phyloP scores from a whole-genome alignment of 257 asterid species.

The Linaria vulgaris region DNA sequence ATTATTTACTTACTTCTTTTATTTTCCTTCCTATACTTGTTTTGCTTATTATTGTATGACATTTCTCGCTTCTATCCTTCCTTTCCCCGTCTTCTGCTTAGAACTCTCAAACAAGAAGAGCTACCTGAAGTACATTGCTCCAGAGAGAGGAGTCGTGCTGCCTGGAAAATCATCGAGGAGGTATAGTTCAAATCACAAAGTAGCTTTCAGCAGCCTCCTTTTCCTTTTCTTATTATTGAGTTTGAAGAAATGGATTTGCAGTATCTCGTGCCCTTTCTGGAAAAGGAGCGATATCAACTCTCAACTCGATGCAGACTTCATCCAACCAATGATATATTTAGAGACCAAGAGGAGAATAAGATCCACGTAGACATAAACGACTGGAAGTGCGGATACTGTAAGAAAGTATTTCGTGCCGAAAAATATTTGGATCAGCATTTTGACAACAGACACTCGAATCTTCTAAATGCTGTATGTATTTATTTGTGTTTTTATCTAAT shows the following conservation, averaged over 20 bases:
- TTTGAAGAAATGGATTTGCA: slow-evolving; percentile 38
- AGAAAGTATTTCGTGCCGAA: slow-evolving; percentile 81
- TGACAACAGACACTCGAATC: slow-evolving; percentile 87
- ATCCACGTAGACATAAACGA: slow-evolving; percentile 75
- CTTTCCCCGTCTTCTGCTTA: slow-evolving; percentile 25
- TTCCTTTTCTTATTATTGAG: slow-evolving; percentile 6
- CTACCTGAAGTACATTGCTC: slow-evolving; percentile 84
- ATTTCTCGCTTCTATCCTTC: no score
- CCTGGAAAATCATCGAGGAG: slow-evolving; percentile 77
- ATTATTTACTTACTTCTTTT: no score
- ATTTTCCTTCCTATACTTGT: no score
- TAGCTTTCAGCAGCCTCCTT: slow-evolving; percentile 2
- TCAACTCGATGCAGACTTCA: slow-evolving; percentile 73
- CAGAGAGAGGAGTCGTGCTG: slow-evolving; percentile 91
- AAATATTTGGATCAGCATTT: slow-evolving; percentile 87
- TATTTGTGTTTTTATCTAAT: slow-evolving; percentile 12
- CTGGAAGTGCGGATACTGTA: slow-evolving; percentile 91
- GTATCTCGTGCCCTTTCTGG: slow-evolving; percentile 84
- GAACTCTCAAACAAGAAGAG: slow-evolving; percentile 47
- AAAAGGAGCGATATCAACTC: slow-evolving; percentile 65
- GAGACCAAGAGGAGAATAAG: slow-evolving; percentile 95
- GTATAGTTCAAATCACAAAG: no score
- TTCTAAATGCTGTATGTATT: slow-evolving; percentile 66
- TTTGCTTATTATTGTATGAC: no score
- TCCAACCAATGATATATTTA: slow-evolving; percentile 67